phyloP scores from a whole-genome alignment of 306 rosid species.

The Lotus japonicus region DNA sequence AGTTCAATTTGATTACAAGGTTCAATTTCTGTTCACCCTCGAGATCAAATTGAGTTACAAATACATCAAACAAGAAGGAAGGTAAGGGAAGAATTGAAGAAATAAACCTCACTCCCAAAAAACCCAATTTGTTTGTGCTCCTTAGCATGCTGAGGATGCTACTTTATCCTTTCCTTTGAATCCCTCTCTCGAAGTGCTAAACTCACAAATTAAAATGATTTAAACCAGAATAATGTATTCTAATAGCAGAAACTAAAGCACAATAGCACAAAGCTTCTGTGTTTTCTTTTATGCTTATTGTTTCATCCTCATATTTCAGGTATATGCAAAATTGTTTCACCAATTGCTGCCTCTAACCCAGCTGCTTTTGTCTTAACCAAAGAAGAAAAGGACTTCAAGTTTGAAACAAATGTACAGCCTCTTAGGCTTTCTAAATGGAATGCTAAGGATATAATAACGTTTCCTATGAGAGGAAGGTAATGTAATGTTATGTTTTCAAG shows the following conservation, averaged over 20 bases:
- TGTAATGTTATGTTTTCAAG: neutral
- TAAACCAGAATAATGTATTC: neutral
- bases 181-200: neutral
- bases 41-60: too few relatives aligned
- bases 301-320: slow-evolving; percentile 26
- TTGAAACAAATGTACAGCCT: slow-evolving; percentile 38
- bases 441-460: slow-evolving; percentile 5
- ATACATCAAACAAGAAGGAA: too few relatives aligned
- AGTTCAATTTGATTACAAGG: too few relatives aligned
- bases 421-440: slow-evolving; percentile 31
- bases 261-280: neutral
- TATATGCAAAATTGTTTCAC: slow-evolving; percentile 42
- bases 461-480: slow-evolving; percentile 33
- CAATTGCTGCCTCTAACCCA: slow-evolving; percentile 26
- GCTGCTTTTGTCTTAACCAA: slow-evolving; percentile 24
- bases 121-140: too few relatives aligned
- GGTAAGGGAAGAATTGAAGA: too few relatives aligned
- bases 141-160: too few relatives aligned
- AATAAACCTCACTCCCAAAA: too few relatives aligned
- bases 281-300: neutral
- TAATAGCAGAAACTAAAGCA: neutral
- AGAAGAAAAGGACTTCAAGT: slow-evolving; percentile 29
- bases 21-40: too few relatives aligned
- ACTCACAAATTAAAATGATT: neutral
- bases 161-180: neutral